Evolutionary conservation across 23 red algal genomes (phyloP).

Genomic region (Gracilaria gracilis): DNA sequence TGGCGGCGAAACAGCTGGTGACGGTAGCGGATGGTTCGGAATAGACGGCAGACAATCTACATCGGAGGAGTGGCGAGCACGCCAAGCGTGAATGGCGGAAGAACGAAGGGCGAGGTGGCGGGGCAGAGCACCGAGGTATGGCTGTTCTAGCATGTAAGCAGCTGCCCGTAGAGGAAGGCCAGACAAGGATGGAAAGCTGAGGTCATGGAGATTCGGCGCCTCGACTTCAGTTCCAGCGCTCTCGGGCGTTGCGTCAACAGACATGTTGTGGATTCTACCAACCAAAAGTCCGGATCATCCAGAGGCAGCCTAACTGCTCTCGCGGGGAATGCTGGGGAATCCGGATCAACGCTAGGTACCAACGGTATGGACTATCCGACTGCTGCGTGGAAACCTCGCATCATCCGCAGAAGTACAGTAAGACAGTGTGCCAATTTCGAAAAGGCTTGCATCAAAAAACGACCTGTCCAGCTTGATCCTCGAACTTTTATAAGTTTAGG

Average conservation of each 20-base stretch:
- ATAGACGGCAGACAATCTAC: neutral
- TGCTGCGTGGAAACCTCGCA: too few relatives aligned
- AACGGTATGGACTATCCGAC: too few relatives aligned
- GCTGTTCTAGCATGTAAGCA: slow-evolving; percentile 15
- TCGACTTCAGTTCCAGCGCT: neutral
- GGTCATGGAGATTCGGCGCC: slow-evolving; percentile 11
- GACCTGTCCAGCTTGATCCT: too few relatives aligned
- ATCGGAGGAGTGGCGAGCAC: neutral
- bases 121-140: neutral
- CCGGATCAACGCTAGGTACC: too few relatives aligned
- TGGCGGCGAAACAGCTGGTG: neutral
- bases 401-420: too few relatives aligned
- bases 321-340: too few relatives aligned
- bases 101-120: slow-evolving; percentile 13
- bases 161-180: slow-evolving; percentile 5
- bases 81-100: slow-evolving; percentile 17
- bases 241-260: neutral
- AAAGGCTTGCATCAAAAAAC: too few relatives aligned
- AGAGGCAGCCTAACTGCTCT: too few relatives aligned
- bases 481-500: too few relatives aligned
- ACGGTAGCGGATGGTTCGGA: slow-evolving; percentile 11
- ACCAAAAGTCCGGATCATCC: neutral
- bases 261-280: neutral
- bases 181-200: slow-evolving; percentile 1
- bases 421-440: too few relatives aligned